Percentiles rank a stretch among this genome's conserved stretches.
These are phyloP conservation scores for Neofusicoccum ribis DNA, from an alignment of 2,329 filamentous ascomycete genomes.

Conservation along the genomic window DNA sequence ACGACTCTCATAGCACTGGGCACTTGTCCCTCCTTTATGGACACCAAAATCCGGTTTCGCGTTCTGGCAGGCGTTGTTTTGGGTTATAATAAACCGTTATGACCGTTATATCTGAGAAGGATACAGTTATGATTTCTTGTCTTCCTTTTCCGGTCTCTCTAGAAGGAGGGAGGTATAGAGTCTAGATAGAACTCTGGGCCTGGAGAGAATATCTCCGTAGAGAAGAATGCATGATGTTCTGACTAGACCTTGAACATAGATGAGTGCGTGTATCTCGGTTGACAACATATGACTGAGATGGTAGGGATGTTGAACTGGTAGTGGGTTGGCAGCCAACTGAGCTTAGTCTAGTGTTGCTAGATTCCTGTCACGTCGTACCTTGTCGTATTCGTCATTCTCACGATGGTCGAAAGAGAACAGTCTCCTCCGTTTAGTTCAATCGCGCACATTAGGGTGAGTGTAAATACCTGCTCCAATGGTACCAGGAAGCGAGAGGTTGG, in stretches of 20 bases:
- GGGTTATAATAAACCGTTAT: neutral
- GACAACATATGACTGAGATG: too few species aligned
- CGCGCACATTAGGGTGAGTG: too few species aligned
- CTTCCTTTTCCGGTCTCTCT: neutral
- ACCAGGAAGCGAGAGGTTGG: too few species aligned
- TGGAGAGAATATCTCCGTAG: neutral
- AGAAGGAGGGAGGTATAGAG: neutral
- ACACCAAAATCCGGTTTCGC: neutral
- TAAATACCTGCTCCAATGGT: too few species aligned
- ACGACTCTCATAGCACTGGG: neutral
- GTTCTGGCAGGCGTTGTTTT: neutral
- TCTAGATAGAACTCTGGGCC: neutral
- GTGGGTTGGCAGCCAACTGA: neutral
- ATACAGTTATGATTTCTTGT: neutral
- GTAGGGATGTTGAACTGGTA: too few species aligned
- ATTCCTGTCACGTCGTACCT: neutral
- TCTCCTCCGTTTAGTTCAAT: too few species aligned
- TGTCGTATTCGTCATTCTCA: constrained; percentile 21
- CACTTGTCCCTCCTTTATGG: neutral
- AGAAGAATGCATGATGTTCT: neutral
- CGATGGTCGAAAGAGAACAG: too few species aligned
- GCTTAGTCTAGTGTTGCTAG: neutral
- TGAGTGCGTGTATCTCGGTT: too few species aligned
- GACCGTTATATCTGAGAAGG: neutral
- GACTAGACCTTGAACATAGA: neutral